Conservation (phyloP, 768 basidiomycete genomes). For the Xerocomellus amylosporus region DNA sequence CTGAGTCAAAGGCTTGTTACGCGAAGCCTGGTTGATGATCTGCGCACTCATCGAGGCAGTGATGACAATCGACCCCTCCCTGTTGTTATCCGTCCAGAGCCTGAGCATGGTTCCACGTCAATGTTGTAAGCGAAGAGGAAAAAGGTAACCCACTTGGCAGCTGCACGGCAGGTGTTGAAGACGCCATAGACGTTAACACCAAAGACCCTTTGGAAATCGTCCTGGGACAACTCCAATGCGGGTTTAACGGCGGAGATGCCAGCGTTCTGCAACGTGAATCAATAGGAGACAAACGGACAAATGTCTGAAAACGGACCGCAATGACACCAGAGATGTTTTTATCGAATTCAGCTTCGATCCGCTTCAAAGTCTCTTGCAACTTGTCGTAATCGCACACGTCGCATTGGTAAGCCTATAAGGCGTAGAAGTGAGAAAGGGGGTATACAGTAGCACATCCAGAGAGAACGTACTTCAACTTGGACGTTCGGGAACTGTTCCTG, state of each 20-base stretch:
- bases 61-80: constrained; percentile 56
- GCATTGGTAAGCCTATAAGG: constrained; percentile 55
- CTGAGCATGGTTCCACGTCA: constrained; percentile 23
- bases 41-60: constrained; percentile 66
- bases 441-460: accelerated
- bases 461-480: constrained; percentile 36
- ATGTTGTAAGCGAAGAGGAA: accelerated
- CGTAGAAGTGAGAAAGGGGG: not conserved
- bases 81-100: constrained; percentile 39
- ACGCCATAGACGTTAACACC: constrained; percentile 64
- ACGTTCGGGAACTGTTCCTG: constrained; percentile 43
- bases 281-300: not conserved
- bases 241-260: constrained; percentile 64
- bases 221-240: constrained; percentile 50
- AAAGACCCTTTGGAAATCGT: constrained; percentile 56
- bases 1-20: constrained; percentile 51
- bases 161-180: constrained; percentile 59
- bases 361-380: constrained; percentile 43
- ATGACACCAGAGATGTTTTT: constrained; percentile 50
- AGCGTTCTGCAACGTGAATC: constrained; percentile 43
- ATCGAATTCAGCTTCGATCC: constrained; percentile 47
- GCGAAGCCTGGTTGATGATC: constrained; percentile 53
- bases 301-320: constrained; percentile 38
- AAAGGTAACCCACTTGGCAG: constrained; percentile 43
- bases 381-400: constrained; percentile 51